Base-by-base conservation (phyloP, 352 stramenopile species). In the Globisporangium radiosum region DNA sequence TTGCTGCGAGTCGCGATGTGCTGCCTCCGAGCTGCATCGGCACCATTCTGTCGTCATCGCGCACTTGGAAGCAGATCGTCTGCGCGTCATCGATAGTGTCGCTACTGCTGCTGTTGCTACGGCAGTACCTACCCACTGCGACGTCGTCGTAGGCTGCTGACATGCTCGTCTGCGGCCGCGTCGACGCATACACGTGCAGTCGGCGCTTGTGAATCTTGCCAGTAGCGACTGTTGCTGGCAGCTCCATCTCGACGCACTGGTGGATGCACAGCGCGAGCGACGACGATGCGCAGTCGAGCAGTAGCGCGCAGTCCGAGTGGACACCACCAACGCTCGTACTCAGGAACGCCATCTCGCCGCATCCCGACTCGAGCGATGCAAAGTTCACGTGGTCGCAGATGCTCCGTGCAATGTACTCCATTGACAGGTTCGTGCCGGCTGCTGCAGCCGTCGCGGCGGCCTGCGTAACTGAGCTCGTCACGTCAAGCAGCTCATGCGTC, bases 301-400 rank as follows among this genome's bases (percentile, higher is more conserved):
- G 56, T 37, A 78, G 62, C 6, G 58, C 48, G 39, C 64, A 64
- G 2, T 71, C 59, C 33, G 44, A 66, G 39, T 50, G 54, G 5
- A 36, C 14, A 33, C n/a, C 54, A 11, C 54, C 65, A 13, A 65
- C 52, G 3, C 57, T 77, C 17, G 70, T 56, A 6, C 72, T 59
- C 5, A 90, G 61, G 50, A 88, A 90, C 9, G 79, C 52, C 53
- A 86, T 71, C 52, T 87, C 76, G 15, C 78, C 71, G 44, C 58
- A 49, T 17, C 68, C 65, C 5, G 52, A 15, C 11, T 73, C 78
- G 11, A 87, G 63, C 1, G 56, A 48, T 3, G 76, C 67, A 38
- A 85, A 87, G 9, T 72, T 71, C 1, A 90, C 64, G 50, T 86
- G 74, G 14, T 88, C 76, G 49, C 76, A 87, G 36, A 90, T 84